Percentiles rank a stretch among this genome's conserved stretches.
Conservation (phyloP, 495 filamentous ascomycete species). For the Penicillium pulvis region DNA sequence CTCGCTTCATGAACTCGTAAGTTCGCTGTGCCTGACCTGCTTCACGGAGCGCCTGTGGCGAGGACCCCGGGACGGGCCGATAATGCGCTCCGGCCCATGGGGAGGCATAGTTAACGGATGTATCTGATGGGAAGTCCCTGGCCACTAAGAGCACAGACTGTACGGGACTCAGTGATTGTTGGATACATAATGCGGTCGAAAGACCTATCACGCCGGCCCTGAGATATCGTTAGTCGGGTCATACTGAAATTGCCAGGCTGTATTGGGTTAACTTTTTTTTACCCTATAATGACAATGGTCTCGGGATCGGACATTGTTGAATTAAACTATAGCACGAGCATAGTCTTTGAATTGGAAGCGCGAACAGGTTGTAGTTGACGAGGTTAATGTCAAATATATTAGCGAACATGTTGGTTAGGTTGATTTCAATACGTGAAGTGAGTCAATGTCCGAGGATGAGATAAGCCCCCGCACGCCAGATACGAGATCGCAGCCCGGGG, state of each 20-base stretch:
- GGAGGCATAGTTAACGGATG: slow-evolving; percentile 63
- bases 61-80: slow-evolving; percentile 53
- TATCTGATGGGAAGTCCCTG: slow-evolving; percentile 54
- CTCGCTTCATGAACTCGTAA: slow-evolving; percentile 49
- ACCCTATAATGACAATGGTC: slow-evolving; percentile 51
- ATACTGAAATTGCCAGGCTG: background rate
- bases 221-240: slow-evolving; percentile 15
- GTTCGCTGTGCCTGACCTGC: slow-evolving; percentile 53
- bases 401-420: background rate
- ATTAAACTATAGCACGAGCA: background rate
- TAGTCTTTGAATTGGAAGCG: background rate
- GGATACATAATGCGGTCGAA: slow-evolving; percentile 52
- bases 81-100: slow-evolving; percentile 68
- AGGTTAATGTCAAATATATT: background rate
- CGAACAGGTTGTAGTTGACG: background rate
- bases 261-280: slow-evolving; percentile 9
- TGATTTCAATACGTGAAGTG: background rate
- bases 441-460: background rate
- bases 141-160: slow-evolving; percentile 56
- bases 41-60: slow-evolving; percentile 44
- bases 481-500: background rate
- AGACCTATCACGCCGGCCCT: slow-evolving; percentile 64
- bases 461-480: slow-evolving; percentile 1
- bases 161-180: slow-evolving; percentile 35
- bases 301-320: slow-evolving; percentile 30